Evolutionary conservation across 2,329 filamentous ascomycete genomes (phyloP), one percentile per base, ranked within the genome.

Genomic region (Phaeophleospora eucalypticola): DNA sequence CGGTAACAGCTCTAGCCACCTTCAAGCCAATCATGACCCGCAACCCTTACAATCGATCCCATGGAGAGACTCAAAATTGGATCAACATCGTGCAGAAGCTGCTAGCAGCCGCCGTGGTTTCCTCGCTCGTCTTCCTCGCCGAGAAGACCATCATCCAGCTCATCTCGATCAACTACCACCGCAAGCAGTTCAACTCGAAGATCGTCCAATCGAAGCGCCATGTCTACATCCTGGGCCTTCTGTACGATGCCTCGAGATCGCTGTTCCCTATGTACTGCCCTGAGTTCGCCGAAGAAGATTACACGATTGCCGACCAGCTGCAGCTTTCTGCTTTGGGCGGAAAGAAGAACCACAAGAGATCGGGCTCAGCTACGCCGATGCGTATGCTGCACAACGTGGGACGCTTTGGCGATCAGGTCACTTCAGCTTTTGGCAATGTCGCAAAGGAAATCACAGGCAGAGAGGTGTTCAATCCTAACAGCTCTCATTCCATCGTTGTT

Each of bases 361-460:
- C 76, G 2, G 86, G 85, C 36, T 81, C 83, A 6, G 81, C 78
- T 4, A 87, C 86, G 2, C 91, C 91, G 0, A 83, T 94, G 77
- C 82, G 81, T 52, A 69, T 96, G 14, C 83, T 97, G 41, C 79
- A 83, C 46, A 72, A 78, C 47, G 68, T 77, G 41, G 86, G 87
- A 34, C 83, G 89, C 17, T 76, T 95, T 45, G 91, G 91, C 60
- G 91, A 94, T 74, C 95, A 95, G 70, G 82, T 97, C 52, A 95
- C 90, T 0, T 90, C 89, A 1, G 87, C 85, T 0, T 94, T 97
- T 66, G 93, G 93, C 18, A 93, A 95, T 60, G 82, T 97, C 41
- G 91, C 93, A 1, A 87, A 88, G 2, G 93, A 97, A 62, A 90
- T 98, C 50, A 95, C 93, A 0, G 93, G 93, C 56, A 95, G 94